Base-by-base conservation (phyloP, 129 eudicot genomes). In the Flaveria trinervia region DNA sequence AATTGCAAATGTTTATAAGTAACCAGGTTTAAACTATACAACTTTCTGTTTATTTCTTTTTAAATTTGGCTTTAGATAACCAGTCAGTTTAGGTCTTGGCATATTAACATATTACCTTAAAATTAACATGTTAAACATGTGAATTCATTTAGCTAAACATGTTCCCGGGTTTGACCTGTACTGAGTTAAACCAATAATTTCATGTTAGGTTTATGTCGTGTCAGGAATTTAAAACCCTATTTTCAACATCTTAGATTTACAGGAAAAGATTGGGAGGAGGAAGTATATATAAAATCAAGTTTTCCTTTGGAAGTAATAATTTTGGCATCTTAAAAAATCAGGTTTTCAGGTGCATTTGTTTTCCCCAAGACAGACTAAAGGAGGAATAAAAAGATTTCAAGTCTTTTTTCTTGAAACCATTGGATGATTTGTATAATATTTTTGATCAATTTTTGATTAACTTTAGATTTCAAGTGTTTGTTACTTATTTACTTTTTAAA, bases 371-470 rank as follows among this genome's bases (percentile, higher is more conserved):
- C 69, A 66, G 52, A 49, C 50, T 61, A 15, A 73, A 75, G 69
- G 78, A 79, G 82, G 75, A 82, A 86, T 85, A 89, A 89, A 79
- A 84, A 25, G 83, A 72, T 61, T 71, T 57, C 65, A 79, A 66
- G 78, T 77, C 76, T 15, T 51, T 20, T 79, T 68, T 73, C 70
- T 68, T 50, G 71, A 57, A 75, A 22, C 54, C 57, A 46, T 68
- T 46, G 67, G n/a, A 75, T 79, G 60, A 54, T 65, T 72, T 80
- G 79, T 80, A 72, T 65, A 72, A 72, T 72, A 65, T 36, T 72
- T 72, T 33, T 18, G 68, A 64, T 18, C 25, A 30, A 0, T 51
- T 79, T 71, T 75, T 50, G 57, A 52, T 64, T 64, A 14, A 22
- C 10, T 22, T 65, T 65, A 64, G 72, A 70, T 26, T 15, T 9